Conservation (phyloP, 208 protist genomes). For the Phytomonas serpens region DNA sequence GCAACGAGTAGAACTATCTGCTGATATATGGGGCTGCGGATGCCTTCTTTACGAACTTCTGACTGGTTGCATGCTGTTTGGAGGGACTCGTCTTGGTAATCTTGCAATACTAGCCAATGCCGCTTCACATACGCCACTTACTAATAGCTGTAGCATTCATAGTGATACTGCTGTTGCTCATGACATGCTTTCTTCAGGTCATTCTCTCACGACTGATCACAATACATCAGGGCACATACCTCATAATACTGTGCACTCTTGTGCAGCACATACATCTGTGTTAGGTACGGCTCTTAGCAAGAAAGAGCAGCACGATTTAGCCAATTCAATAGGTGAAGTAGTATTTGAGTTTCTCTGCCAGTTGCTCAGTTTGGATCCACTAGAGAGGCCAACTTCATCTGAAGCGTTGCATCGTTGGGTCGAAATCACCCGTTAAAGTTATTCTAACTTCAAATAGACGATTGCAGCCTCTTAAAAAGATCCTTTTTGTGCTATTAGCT, state of each 20-base stretch:
- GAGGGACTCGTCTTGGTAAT: slow-evolving; percentile 44
- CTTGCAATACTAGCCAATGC: slow-evolving; percentile 36
- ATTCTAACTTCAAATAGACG: background rate
- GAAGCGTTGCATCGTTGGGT: slow-evolving; percentile 54
- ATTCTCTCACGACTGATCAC: background rate
- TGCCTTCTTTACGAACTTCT: slow-evolving; percentile 82
- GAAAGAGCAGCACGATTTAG: slow-evolving; percentile 35
- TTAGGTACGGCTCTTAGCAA: slow-evolving; percentile 33
- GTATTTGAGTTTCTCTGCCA: slow-evolving; percentile 46
- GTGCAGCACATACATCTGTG: background rate
- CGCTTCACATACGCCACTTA: background rate
- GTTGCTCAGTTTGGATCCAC: slow-evolving; percentile 51
- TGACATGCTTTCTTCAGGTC: background rate
- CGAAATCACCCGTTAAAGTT: slow-evolving; percentile 23
- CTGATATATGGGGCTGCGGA: slow-evolving; percentile 77
- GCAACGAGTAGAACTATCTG: slow-evolving; percentile 47
- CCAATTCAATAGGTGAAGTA: slow-evolving; percentile 25
- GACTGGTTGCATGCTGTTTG: slow-evolving; percentile 75
- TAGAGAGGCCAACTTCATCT: slow-evolving; percentile 47
- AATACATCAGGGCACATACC: background rate
- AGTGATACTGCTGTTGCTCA: slow-evolving; percentile 3
- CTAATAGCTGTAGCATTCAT: background rate
- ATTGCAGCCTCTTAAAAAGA: background rate
- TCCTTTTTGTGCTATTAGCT: background rate
- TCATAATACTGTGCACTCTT: background rate